Evolutionary conservation across 208 protist genomes (phyloP), one percentile per base, ranked within the genome.

Genomic region (Crithidia thermophila): DNA sequence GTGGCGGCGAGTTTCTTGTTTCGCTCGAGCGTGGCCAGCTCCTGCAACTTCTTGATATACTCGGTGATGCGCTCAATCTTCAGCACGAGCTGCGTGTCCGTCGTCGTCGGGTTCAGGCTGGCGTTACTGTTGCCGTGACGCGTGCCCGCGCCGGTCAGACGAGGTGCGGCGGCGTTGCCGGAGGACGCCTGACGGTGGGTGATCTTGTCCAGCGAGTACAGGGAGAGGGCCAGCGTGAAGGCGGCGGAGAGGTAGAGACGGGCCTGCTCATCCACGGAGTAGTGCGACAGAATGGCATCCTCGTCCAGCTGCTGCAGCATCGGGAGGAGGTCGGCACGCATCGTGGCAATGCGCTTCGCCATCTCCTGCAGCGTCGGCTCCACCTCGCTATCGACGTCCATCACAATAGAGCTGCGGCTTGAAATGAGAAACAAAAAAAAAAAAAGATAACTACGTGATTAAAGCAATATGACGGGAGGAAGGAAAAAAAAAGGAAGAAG

Each of bases 11-110:
- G 18, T 45, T 65, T 69, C 51, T 56, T 72, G 21, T 63, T 46
- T 23, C 62, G 49, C 31, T 84, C 76, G 4, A 90, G 62, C 1
- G 70, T 52, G 25, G 77, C 84, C n/a, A 95, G 90, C 59, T 95
- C 87, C n/a, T 80, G 81, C 28, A 96, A 60, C 53, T 96, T 96
- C 34, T 85, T 82, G 39, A 96, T 93, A 62, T 94, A 93, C 47
- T 91, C 90, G 30, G 85, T 82, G 40, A 96, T 82, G 5, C 90
- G 90, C 39, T 96, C 81, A 28, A 96, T 90, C 72, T 96, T 93
- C 0, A 91, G 73, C n/a, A 82, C 57, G 28, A 96, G 69, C 76
- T 90, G 90, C 34, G 77, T 63, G 51, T 96, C 87, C 0, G 70
- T 71, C 10, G 47, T 23, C 16, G 45, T 39, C 11, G 60, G 33